Evolutionary conservation across 352 stramenopile genomes (phyloP).

Genomic region (Pythium scleroteichum): DNA sequence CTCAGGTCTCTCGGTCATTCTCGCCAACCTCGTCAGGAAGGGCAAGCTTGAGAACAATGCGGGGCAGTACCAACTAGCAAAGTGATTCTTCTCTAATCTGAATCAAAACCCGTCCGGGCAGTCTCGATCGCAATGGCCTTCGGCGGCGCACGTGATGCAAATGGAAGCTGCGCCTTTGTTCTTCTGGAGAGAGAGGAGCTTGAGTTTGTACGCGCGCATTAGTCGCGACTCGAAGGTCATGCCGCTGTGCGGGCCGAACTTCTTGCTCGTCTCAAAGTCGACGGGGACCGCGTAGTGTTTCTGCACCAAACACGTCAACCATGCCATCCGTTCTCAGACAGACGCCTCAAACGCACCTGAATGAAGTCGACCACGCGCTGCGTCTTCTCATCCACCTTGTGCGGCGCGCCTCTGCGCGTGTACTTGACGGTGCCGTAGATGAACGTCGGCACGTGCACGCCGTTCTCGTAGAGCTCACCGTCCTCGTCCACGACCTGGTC

Average conservation of each 20-base stretch:
- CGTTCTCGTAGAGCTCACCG: conserved; percentile 30
- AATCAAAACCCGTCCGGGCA: conserved; percentile 63
- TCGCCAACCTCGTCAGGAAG: conserved; percentile 68
- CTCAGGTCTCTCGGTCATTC: conserved; percentile 65
- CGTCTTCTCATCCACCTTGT: conserved; percentile 36
- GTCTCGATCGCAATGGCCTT: conserved; percentile 48
- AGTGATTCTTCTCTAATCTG: conserved; percentile 14
- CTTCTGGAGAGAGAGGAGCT: conserved; percentile 39
- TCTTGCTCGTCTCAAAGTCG: conserved; percentile 51
- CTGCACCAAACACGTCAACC: conserved; percentile 24
- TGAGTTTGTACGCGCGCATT: conserved; percentile 56
- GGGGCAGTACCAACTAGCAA: conserved; percentile 68
- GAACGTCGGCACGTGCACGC: conserved; percentile 47
- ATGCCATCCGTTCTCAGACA: background rate
- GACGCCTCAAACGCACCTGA: conserved; percentile 36
- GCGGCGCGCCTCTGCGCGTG: conserved; percentile 32
- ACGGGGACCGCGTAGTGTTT: conserved; percentile 44
- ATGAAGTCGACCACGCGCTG: conserved; percentile 53
- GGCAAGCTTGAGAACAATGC: conserved; percentile 68
- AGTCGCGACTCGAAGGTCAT: conserved; percentile 59
- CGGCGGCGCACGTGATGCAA: conserved; percentile 51
- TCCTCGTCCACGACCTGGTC: conserved; percentile 6
- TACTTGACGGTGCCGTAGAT: conserved; percentile 72
- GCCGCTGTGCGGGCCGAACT: conserved; percentile 65
- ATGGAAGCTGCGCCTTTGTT: conserved; percentile 32